phyloP scores from a whole-genome alignment of 108 stramenopile species.

The Nitzschia sp. region DNA sequence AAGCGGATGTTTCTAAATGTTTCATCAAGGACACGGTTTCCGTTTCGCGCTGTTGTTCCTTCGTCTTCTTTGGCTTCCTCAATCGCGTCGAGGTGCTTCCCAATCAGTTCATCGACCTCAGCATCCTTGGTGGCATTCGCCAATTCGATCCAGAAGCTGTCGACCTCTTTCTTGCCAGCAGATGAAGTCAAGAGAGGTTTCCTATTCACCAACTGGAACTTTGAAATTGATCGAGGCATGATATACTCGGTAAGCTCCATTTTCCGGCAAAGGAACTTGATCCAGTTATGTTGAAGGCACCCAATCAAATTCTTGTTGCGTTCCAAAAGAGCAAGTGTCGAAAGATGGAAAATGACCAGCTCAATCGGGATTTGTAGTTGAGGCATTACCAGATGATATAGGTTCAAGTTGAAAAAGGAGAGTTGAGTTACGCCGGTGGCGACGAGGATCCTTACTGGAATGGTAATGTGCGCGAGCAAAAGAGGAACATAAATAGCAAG shows the following conservation, averaged over 20 bases:
- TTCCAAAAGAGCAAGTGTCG: constrained; percentile 87
- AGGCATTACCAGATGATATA: constrained; percentile 78
- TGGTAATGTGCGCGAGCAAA: constrained; percentile 60
- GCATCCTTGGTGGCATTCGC: constrained; percentile 35
- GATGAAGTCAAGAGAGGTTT: constrained; percentile 30
- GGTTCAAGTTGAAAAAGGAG: constrained; percentile 67
- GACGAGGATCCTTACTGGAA: constrained; percentile 56
- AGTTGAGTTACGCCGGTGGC: constrained; percentile 35
- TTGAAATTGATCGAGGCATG: constrained; percentile 58
- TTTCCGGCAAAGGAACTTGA: constrained; percentile 49
- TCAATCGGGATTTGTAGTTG: constrained; percentile 92
- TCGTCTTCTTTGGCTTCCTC: constrained; percentile 28
- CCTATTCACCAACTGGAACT: constrained; percentile 55
- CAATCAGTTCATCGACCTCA: too few relatives aligned
- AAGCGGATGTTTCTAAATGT: constrained; percentile 25
- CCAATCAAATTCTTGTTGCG: constrained; percentile 84
- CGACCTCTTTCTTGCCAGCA: constrained; percentile 31
- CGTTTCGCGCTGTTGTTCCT: constrained; percentile 45
- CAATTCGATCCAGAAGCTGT: constrained; percentile 69
- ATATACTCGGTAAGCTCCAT: constrained; percentile 65
- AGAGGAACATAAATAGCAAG: constrained; percentile 70
- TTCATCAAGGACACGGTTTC: constrained; percentile 44
- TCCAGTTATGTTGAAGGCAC: constrained; percentile 74
- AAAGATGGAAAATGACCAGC: constrained; percentile 87
- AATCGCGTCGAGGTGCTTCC: constrained; percentile 14